phyloP scores from a whole-genome alignment of 257 asterid species.

The Fraxinus americana region DNA sequence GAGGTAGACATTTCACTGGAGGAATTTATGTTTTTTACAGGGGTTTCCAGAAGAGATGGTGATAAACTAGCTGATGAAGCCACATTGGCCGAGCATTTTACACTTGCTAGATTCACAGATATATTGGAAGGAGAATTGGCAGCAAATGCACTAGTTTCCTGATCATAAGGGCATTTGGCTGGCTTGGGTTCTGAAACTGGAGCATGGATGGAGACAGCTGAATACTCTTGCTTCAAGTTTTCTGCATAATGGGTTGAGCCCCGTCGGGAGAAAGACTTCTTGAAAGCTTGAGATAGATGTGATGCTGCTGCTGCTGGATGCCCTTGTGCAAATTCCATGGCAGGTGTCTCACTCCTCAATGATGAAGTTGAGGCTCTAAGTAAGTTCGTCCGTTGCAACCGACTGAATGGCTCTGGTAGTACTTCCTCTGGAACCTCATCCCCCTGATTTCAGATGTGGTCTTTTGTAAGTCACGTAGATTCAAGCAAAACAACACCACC shows the following conservation, averaged over 20 bases:
- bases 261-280: conserved; percentile 44
- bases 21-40: conserved; percentile 41
- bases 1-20: conserved; percentile 26
- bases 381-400: conserved; percentile 32
- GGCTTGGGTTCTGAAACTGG: conserved; percentile 19
- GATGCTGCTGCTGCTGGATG: conserved; percentile 33
- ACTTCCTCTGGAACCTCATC: conserved; percentile 79
- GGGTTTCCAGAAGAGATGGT: conserved; percentile 46
- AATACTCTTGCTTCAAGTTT: conserved; percentile 23
- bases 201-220: conserved; percentile 17
- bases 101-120: conserved; percentile 5
- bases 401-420: conserved; percentile 64
- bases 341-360: conserved; percentile 14
- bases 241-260: conserved; percentile 19
- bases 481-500: not conserved
- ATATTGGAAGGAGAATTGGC: conserved; percentile 20
- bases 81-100: conserved; percentile 8
- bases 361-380: conserved; percentile 26
- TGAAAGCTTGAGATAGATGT: conserved; percentile 61
- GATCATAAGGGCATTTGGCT: not conserved
- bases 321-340: conserved; percentile 13
- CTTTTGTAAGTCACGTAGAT: conserved; percentile 3
- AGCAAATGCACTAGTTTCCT: conserved; percentile 11
- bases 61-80: conserved; percentile 19
- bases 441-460: conserved; percentile 46